Evolutionary conservation across 345 rosid genomes (phyloP), one percentile per base, ranked within the genome.

Genomic region (Fremontodendron californicum): DNA sequence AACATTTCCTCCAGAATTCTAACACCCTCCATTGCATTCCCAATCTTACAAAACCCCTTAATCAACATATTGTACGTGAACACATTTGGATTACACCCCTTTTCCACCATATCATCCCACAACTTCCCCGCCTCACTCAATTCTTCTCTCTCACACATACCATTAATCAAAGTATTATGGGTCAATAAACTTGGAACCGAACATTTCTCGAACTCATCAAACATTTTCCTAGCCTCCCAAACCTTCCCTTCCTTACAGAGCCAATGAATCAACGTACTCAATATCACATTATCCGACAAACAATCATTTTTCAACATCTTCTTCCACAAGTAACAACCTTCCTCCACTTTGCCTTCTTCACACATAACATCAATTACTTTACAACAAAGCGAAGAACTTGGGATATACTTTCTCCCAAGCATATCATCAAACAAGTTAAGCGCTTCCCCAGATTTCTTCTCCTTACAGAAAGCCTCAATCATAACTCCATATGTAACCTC

Each of bases 21-120:
- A 7, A 87, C 54, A 43, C 97, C 95, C 81, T 93, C 98, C 71
- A 83, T 88, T 9, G 79, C 87, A 80, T 82, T 93, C 21, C 99
- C 98, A 31, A 70, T 83, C 81, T 84, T 85, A 16, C 86, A 87
- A 61, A 94, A 90, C 1, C 97, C 95, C 63, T 85, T 87, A 29
- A 94, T 90, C 86, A 94, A 79, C 83, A 89, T 84, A 69, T 87
- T 91, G 78, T 89, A 90, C 0, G 95, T 88, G 64, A 94, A 90
- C 49, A 92, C 97, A 82, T 88, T 93, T 0, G 94, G 97, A 79
- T 75, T 83, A 69, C 88, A 84, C 12, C 89, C 88, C 79, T 88
- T 94, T 85, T 94, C 98, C 66, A 88, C 85, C 99, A 94, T 94
- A 57, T 88, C 88, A 77, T 94, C 98, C 98, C 99, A 91, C 79